Percentiles rank a stretch among this genome's conserved stretches.
Conservation (phyloP, 148 eudicot species). For the Vaccinium myrtillus region DNA sequence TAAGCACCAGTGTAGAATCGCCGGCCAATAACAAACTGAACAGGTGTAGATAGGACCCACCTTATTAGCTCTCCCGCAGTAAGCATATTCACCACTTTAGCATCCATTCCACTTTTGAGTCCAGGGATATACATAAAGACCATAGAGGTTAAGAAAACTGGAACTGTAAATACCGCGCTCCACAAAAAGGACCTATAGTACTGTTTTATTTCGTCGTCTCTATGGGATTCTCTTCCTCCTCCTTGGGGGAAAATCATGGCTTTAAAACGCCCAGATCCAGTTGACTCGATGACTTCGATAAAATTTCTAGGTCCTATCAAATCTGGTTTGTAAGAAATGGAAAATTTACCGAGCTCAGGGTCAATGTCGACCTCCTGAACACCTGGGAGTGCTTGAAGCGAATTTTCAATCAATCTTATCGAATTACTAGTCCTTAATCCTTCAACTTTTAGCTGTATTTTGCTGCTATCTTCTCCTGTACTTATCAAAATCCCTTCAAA, state of each 20-base stretch:
- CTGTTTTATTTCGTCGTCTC: conserved; percentile 56
- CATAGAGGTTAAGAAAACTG: conserved; percentile 86
- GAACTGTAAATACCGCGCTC: conserved; percentile 85
- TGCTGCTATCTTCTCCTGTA: conserved; percentile 72
- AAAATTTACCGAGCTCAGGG: conserved; percentile 42
- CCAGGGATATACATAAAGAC: conserved; percentile 89
- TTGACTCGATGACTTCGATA: conserved; percentile 63
- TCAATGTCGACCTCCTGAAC: conserved; percentile 58
- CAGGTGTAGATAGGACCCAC: conserved; percentile 88
- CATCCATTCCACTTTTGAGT: conserved; percentile 56
- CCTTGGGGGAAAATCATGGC: conserved; percentile 75
- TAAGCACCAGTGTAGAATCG: conserved; percentile 83
- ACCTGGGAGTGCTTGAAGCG: conserved; percentile 72
- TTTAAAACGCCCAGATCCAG: conserved; percentile 55
- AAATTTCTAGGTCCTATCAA: conserved; percentile 79
- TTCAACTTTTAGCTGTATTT: conserved; percentile 58
- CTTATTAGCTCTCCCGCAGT: conserved; percentile 65
- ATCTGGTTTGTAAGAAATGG: conserved; percentile 73
- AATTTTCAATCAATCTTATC: conserved; percentile 47
- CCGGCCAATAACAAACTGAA: conserved; percentile 84
- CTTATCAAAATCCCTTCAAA: conserved; percentile 73
- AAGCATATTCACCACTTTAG: conserved; percentile 70
- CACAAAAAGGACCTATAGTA: conserved; percentile 66
- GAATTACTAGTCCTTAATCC: conserved; percentile 48
- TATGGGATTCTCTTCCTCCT: conserved; percentile 57